phyloP scores from a whole-genome alignment of 148 eudicot species.

The Simmondsia chinensis region DNA sequence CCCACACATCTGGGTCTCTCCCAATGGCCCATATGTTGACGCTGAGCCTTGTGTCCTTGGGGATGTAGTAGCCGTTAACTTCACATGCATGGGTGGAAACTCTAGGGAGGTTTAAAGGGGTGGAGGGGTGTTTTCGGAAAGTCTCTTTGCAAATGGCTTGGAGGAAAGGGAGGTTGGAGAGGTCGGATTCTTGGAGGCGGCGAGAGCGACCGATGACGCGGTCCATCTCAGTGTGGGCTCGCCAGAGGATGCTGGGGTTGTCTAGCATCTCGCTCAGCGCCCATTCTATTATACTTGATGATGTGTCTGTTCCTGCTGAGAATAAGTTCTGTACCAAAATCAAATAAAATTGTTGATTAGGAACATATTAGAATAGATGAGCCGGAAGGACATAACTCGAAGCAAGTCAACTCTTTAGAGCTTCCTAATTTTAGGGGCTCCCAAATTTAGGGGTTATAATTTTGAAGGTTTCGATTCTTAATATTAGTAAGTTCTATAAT shows the following conservation, averaged over 20 bases:
- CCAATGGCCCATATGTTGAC: slow-evolving; percentile 34
- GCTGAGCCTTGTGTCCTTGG: slow-evolving; percentile 17
- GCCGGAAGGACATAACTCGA: too few relatives aligned
- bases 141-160: slow-evolving; percentile 30
- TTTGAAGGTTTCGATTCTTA: too few relatives aligned
- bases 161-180: slow-evolving; percentile 22
- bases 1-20: slow-evolving; percentile 28
- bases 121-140: slow-evolving; percentile 27
- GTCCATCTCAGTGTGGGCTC: slow-evolving; percentile 18
- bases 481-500: too few relatives aligned
- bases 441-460: too few relatives aligned
- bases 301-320: slow-evolving; percentile 32
- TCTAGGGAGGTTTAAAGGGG: slow-evolving; percentile 22
- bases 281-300: slow-evolving; percentile 33
- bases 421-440: too few relatives aligned
- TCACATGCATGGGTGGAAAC: slow-evolving; percentile 10
- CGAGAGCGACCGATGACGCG: slow-evolving; percentile 12
- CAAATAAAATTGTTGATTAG: too few relatives aligned
- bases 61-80: slow-evolving; percentile 23
- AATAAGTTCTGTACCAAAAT: slow-evolving; percentile 13
- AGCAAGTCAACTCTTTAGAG: not conserved
- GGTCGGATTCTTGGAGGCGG: slow-evolving; percentile 24
- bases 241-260: slow-evolving; percentile 15
- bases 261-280: slow-evolving; percentile 23
- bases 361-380: too few relatives aligned